Evolutionary conservation across 1,284 basidiomycete species (phyloP).

Genomic region (Ceratobasidium sp.): DNA sequence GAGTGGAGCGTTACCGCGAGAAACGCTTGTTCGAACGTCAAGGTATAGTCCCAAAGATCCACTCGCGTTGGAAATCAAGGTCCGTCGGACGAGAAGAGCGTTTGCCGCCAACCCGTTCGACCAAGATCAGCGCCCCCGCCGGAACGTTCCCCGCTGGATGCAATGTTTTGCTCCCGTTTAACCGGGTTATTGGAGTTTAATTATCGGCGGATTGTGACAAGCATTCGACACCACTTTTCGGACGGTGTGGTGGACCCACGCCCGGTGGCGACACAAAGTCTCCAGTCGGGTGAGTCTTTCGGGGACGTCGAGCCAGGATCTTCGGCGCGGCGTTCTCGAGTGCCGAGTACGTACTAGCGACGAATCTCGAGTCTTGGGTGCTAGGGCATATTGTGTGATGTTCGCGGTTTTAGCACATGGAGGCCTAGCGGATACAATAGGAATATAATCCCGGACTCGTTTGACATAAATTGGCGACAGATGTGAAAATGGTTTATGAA

Average conservation of each 20-base stretch:
- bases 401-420: no score
- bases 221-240: background rate
- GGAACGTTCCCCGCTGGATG: background rate
- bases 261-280: background rate
- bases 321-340: background rate
- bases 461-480: slow-evolving; percentile 2
- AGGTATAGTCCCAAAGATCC: slow-evolving; percentile 21
- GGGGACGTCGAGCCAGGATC: background rate
- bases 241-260: background rate
- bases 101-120: no score
- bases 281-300: slow-evolving; percentile 3
- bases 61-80: slow-evolving; percentile 16
- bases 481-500: background rate
- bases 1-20: background rate
- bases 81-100: slow-evolving; percentile 28
- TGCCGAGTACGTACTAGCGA: background rate
- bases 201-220: background rate
- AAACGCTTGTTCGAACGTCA: slow-evolving; percentile 20
- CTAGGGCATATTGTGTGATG: background rate
- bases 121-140: no score
- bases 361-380: background rate
- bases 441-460: background rate
- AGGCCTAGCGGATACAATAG: no score
- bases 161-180: background rate
- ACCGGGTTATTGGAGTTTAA: background rate